A percentile compares a stretch with the other conserved stretches of the same genome.
Conservation (phyloP, 2,329 filamentous ascomycete species). For the Ascomycota sp. region DNA sequence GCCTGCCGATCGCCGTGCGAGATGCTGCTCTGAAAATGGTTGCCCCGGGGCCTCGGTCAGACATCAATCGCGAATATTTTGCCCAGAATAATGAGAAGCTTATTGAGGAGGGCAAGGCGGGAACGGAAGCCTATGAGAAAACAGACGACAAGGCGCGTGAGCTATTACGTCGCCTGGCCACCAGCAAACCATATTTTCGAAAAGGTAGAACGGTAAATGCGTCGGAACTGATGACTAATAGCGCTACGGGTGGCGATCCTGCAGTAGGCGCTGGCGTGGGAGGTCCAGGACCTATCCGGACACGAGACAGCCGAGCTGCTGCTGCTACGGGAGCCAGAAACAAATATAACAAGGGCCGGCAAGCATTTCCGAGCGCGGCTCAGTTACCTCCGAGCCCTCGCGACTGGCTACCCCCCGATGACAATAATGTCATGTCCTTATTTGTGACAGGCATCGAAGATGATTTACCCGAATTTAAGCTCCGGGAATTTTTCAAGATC, state of each 20-base stretch:
- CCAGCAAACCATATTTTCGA: constrained; percentile 88
- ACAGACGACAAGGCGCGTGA: constrained; percentile 93
- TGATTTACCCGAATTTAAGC: constrained; percentile 77
- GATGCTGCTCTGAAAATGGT: constrained; percentile 97
- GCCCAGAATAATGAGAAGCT: constrained; percentile 93
- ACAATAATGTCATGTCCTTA: constrained; percentile 74
- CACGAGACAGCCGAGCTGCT: constrained; percentile 39
- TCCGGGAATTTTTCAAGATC: constrained; percentile 74
- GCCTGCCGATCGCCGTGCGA: constrained; percentile 79
- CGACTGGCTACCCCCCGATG: constrained; percentile 69
- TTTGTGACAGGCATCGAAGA: constrained; percentile 94
- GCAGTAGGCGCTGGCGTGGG: constrained; percentile 34
- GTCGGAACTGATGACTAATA: constrained; percentile 14
- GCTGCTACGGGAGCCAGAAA: constrained; percentile 26
- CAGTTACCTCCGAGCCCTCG: constrained; percentile 62
- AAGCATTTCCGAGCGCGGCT: constrained; percentile 48
- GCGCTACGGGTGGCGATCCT: constrained; percentile 21
- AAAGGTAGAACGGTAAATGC: constrained; percentile 62
- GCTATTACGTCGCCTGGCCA: constrained; percentile 61
- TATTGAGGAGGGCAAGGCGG: constrained; percentile 75
- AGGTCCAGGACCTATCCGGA: constrained; percentile 62
- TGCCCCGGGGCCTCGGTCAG: constrained; percentile 74
- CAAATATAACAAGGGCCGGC: constrained; percentile 21
- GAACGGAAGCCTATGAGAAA: constrained; percentile 82
- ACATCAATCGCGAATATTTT: constrained; percentile 92